Evolutionary conservation across 2,329 filamentous ascomycete species (phyloP).

Genomic region (Monosporascus sp.): DNA sequence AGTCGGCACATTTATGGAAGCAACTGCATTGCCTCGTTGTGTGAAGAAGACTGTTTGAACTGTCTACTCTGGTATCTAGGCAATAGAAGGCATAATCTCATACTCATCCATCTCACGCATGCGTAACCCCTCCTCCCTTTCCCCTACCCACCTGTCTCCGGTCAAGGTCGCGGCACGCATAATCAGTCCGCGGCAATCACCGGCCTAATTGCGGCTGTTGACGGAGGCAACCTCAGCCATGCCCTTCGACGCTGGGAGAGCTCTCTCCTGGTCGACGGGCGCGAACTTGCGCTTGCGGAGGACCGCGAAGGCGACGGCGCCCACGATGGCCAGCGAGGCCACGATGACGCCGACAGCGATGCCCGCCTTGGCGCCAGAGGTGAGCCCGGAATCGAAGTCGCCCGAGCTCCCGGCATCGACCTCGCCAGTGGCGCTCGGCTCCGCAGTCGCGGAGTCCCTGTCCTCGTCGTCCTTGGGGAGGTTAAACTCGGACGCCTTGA

Average conservation of each 20-base stretch:
- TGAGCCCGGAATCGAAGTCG: slow-evolving; percentile 21
- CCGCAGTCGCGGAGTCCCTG: slow-evolving; percentile 15
- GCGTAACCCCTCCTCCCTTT: too few relatives aligned
- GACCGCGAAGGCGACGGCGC: slow-evolving; percentile 23
- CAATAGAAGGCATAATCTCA: too few relatives aligned
- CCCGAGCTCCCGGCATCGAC: neutral
- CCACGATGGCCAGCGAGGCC: slow-evolving; percentile 25
- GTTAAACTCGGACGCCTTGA: slow-evolving; percentile 27
- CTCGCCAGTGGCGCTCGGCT: slow-evolving; percentile 5
- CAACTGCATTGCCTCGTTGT: too few relatives aligned
- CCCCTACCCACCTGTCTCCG: too few relatives aligned
- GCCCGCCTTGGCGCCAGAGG: slow-evolving; percentile 30
- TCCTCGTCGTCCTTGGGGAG: slow-evolving; percentile 4
- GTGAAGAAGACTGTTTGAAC: too few relatives aligned
- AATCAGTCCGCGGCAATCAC: too few relatives aligned
- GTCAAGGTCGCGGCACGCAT: too few relatives aligned
- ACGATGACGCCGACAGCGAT: slow-evolving; percentile 31
- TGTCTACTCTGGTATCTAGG: too few relatives aligned
- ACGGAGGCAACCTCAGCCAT: slow-evolving; percentile 15
- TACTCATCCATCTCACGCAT: too few relatives aligned
- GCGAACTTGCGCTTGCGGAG: slow-evolving; percentile 15
- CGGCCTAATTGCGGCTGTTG: slow-evolving; percentile 5
- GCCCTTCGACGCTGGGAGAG: slow-evolving; percentile 3
- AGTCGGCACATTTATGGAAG: too few relatives aligned
- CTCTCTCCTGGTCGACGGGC: slow-evolving; percentile 9